Conservation (phyloP, 2,329 filamentous ascomycete species). For the Coniochaeta sp. region DNA sequence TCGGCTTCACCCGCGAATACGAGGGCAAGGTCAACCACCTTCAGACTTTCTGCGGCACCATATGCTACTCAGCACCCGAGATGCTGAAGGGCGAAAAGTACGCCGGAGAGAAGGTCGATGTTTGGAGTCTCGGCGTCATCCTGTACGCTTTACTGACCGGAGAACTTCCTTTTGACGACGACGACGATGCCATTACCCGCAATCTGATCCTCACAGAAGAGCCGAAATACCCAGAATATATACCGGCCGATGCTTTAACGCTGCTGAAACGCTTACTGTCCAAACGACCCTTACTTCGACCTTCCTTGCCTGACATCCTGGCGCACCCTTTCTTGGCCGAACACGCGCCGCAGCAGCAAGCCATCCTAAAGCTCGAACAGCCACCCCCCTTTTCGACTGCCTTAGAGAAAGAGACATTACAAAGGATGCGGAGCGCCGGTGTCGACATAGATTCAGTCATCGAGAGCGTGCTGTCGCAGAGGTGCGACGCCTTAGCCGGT, state of each 20-base stretch:
- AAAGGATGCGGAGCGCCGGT: conserved; percentile 88
- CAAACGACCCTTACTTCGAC: conserved; percentile 79
- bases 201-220: conserved; percentile 78
- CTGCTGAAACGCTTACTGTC: conserved; percentile 77
- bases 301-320: conserved; percentile 76
- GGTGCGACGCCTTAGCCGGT: conserved; percentile 83
- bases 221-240: conserved; percentile 72
- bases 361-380: conserved; percentile 75
- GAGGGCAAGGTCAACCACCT: conserved; percentile 90
- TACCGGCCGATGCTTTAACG: conserved; percentile 70
- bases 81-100: conserved; percentile 99
- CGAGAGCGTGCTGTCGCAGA: conserved; percentile 83
- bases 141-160: conserved; percentile 76
- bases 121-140: conserved; percentile 86
- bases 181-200: conserved; percentile 84
- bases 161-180: conserved; percentile 91
- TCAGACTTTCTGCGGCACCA: conserved; percentile 94
- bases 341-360: conserved; percentile 79
- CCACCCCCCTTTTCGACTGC: conserved; percentile 77
- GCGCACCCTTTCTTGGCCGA: conserved; percentile 83
- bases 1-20: conserved; percentile 96
- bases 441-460: conserved; percentile 93
- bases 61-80: conserved; percentile 96
- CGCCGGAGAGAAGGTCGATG: conserved; percentile 93
- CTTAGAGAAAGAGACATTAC: conserved; percentile 82